Percentiles rank a stretch among this genome's conserved stretches.
Evolutionary conservation across 2,329 filamentous ascomycete genomes (phyloP).

Genomic region (Berkeleyomyces rouxiae): DNA sequence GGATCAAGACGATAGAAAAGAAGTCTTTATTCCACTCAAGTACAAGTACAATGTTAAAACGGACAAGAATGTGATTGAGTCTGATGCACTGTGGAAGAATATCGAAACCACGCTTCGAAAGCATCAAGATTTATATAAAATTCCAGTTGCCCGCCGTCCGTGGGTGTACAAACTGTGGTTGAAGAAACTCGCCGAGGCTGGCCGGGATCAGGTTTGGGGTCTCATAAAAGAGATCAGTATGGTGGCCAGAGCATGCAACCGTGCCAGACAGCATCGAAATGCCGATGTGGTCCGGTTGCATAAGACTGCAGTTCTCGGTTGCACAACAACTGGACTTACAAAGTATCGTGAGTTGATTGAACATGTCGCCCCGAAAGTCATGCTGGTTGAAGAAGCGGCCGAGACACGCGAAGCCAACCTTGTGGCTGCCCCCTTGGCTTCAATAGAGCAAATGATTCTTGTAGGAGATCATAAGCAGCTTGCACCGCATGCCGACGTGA

Average conservation of each 20-base stretch:
- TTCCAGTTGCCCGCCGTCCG: conserved; percentile 39
- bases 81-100: conserved; percentile 1
- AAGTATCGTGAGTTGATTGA: conserved; percentile 61
- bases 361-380: conserved; percentile 45
- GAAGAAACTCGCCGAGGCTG: conserved; percentile 30
- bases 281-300: conserved; percentile 23
- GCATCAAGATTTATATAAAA: conserved; percentile 40
- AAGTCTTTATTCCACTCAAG: conserved; percentile 25
- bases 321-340: conserved; percentile 63
- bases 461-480: conserved; percentile 73
- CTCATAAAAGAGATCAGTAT: conserved; percentile 33
- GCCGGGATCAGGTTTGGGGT: conserved; percentile 30
- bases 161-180: conserved; percentile 51
- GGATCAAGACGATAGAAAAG: conserved; percentile 34
- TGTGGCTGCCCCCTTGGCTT: conserved; percentile 32
- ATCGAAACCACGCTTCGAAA: conserved; percentile 13
- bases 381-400: conserved; percentile 67
- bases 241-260: conserved; percentile 34
- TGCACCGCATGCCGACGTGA: conserved; percentile 48
- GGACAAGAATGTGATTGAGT: not conserved
- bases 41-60: not conserved
- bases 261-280: conserved; percentile 43
- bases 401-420: conserved; percentile 54
- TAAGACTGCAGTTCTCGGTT: conserved; percentile 33
- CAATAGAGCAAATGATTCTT: conserved; percentile 36